Percentiles rank a stretch among this genome's conserved stretches.
phyloP scores from a whole-genome alignment of 768 basidiomycete species.

The Hemileccinum rubropunctum region DNA sequence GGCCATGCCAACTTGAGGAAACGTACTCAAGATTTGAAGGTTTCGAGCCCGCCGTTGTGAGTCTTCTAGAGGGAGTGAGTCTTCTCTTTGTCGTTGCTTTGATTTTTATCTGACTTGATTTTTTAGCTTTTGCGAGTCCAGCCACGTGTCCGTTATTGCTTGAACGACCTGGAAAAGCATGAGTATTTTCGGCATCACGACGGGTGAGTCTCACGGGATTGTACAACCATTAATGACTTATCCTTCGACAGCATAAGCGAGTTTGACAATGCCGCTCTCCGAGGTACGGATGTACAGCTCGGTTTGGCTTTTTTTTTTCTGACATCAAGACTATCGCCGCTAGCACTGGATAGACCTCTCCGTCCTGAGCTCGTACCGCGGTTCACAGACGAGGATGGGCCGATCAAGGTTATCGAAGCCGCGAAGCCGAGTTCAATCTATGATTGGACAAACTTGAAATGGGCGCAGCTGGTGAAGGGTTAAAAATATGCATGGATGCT shows the following conservation, averaged over 20 bases:
- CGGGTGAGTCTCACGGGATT: constrained; percentile 17
- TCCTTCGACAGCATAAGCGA: constrained; percentile 16
- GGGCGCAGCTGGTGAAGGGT: not conserved
- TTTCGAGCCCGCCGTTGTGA: constrained; percentile 20
- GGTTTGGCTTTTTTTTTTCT: constrained; percentile 2
- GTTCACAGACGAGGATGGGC: not conserved
- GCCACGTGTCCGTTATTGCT: constrained; percentile 14
- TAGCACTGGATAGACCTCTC: constrained; percentile 17
- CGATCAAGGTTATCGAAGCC: constrained; percentile 9
- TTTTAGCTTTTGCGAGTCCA: constrained; percentile 19
- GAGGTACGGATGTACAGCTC: constrained; percentile 17
- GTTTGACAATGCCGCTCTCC: constrained; percentile 18
- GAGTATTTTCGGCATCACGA: constrained; percentile 21
- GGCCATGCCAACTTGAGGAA: not conserved
- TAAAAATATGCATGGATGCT: constrained; percentile 12
- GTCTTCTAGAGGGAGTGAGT: constrained; percentile 33
- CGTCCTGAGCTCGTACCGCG: constrained; percentile 22
- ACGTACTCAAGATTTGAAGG: constrained; percentile 24
- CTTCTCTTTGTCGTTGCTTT: not conserved
- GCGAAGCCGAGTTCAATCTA: constrained; percentile 1
- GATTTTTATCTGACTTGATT: not conserved
- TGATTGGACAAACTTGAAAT: constrained; percentile 23
- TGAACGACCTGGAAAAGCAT: constrained; percentile 23
- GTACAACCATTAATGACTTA: constrained; percentile 1
- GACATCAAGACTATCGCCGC: constrained; percentile 1